Evolutionary conservation across 1,284 basidiomycete species (phyloP).

Genomic region (Ceratorhiza oryzae-sativae): DNA sequence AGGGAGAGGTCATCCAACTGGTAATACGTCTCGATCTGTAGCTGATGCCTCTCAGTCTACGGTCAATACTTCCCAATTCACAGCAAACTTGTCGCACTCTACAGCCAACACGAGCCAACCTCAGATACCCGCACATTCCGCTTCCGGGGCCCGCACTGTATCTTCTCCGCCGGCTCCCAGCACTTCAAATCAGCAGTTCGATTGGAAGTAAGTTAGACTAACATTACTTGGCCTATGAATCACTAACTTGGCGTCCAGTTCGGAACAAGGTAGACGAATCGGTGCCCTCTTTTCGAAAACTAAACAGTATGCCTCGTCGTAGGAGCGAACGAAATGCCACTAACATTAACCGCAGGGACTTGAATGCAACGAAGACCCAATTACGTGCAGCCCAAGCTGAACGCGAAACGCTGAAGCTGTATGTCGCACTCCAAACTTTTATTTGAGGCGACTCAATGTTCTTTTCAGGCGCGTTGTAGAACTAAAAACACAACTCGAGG

Average conservation of each 20-base stretch:
- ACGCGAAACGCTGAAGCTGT: constrained; percentile 15
- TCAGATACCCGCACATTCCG: neutral
- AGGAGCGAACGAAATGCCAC: neutral
- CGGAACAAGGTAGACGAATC: constrained; percentile 1
- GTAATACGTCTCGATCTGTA: neutral
- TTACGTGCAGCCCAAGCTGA: neutral
- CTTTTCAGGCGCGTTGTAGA: constrained; percentile 17
- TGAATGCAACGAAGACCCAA: neutral
- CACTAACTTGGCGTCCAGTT: neutral
- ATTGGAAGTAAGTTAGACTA: constrained; percentile 26
- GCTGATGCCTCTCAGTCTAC: neutral
- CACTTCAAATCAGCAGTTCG: neutral
- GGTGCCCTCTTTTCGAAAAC: neutral
- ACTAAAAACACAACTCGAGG: constrained; percentile 26
- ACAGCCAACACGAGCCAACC: neutral
- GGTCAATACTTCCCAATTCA: neutral
- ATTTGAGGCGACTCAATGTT: neutral
- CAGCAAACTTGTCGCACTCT: neutral
- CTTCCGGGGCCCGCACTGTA: neutral
- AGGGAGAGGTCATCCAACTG: neutral
- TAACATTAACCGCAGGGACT: neutral
- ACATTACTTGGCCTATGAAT: no score
- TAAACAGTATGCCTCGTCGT: neutral
- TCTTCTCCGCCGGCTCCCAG: neutral
- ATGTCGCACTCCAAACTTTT: neutral